phyloP scores from a whole-genome alignment of 805 yeast species.

The Tetrapisispora namnaoensis region DNA sequence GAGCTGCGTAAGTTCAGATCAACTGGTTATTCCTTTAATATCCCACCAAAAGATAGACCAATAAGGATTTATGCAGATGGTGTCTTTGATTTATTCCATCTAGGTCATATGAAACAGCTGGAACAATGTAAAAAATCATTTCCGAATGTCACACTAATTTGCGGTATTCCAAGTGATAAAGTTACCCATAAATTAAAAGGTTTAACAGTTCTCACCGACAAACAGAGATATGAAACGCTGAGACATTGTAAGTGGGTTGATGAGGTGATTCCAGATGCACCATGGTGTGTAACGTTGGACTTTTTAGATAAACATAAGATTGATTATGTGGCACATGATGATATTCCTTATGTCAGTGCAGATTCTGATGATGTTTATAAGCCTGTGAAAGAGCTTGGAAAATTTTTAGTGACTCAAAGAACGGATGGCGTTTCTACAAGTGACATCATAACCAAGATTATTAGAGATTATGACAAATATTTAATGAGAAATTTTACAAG shows the following conservation, averaged over 20 bases:
- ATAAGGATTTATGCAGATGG: slow-evolving; percentile 97
- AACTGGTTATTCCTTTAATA: slow-evolving; percentile 60
- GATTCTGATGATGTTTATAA: slow-evolving; percentile 86
- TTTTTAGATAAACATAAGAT: slow-evolving; percentile 71
- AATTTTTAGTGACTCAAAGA: slow-evolving; percentile 88
- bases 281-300: slow-evolving; percentile 86
- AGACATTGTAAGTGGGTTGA: slow-evolving; percentile 96
- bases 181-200: slow-evolving; percentile 92
- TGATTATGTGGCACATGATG: slow-evolving; percentile 97
- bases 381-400: slow-evolving; percentile 84
- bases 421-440: slow-evolving; percentile 95
- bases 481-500: slow-evolving; percentile 94
- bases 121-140: slow-evolving; percentile 94
- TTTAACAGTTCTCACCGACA: slow-evolving; percentile 78
- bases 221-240: slow-evolving; percentile 84
- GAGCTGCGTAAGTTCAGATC: slow-evolving; percentile 73
- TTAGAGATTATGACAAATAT: slow-evolving; percentile 92
- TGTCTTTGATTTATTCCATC: slow-evolving; percentile 89
- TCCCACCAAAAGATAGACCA: slow-evolving; percentile 80
- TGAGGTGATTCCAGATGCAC: slow-evolving; percentile 89
- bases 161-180: slow-evolving; percentile 84
- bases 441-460: slow-evolving; percentile 90
- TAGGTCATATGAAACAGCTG: slow-evolving; percentile 96
- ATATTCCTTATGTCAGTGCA: slow-evolving; percentile 81
- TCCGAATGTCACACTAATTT: slow-evolving; percentile 72